Conservation (phyloP, 352 stramenopile species). For the Thraustotheca clavata region DNA sequence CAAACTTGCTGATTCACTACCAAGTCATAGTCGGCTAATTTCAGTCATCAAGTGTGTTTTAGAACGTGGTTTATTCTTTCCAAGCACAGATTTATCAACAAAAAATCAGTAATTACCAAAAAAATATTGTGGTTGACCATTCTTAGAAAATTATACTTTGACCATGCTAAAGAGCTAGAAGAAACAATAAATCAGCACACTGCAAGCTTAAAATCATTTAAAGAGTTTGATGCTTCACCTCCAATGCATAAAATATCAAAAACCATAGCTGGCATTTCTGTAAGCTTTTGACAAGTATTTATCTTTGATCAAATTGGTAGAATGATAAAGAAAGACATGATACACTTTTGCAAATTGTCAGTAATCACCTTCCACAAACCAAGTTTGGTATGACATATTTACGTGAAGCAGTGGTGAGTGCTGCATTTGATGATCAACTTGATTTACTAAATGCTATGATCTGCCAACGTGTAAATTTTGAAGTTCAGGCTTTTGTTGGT, state of each 20-base stretch:
- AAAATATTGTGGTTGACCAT: background rate
- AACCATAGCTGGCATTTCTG: background rate
- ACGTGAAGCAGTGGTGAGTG: background rate
- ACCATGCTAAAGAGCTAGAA: constrained; percentile 30
- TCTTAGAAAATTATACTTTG: constrained; percentile 37
- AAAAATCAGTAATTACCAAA: constrained; percentile 1
- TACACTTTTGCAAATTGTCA: background rate
- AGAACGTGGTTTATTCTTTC: constrained; percentile 38
- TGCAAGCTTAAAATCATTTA: background rate
- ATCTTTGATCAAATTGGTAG: background rate
- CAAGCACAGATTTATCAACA: constrained; percentile 6
- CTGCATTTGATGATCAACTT: background rate
- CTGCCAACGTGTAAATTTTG: background rate
- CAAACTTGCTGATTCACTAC: constrained; percentile 41
- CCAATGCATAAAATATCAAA: background rate
- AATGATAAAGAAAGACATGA: background rate
- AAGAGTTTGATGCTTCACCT: background rate
- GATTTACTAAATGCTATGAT: background rate
- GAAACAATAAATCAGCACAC: constrained; percentile 17
- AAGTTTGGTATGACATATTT: constrained; percentile 7
- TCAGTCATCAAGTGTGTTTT: constrained; percentile 42
- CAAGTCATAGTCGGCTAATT: constrained; percentile 52
- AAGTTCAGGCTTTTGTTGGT: background rate
- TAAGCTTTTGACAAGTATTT: background rate
- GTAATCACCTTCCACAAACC: constrained; percentile 9